Conservation (phyloP, 169 alveolate genomes). For the Miamiensis avidus region DNA sequence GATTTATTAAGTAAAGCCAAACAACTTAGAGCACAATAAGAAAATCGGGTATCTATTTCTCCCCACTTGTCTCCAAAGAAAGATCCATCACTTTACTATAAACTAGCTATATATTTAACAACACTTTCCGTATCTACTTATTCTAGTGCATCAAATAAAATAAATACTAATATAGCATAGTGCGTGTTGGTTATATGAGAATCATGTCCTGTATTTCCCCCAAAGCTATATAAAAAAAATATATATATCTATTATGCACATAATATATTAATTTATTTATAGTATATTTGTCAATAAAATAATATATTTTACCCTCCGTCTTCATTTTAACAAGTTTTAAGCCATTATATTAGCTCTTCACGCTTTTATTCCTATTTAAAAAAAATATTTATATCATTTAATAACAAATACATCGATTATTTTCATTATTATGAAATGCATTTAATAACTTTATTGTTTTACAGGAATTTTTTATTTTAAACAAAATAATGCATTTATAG, state of each 20-base stretch:
- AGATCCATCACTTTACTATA: slow-evolving; percentile 94
- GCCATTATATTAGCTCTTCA: slow-evolving; percentile 55
- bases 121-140: slow-evolving; percentile 71
- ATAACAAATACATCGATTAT: background rate
- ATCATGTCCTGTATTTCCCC: slow-evolving; percentile 84
- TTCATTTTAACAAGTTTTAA: slow-evolving; percentile 60
- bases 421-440: too few relatives aligned
- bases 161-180: slow-evolving; percentile 86
- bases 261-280: too few relatives aligned
- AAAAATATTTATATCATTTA: too few relatives aligned
- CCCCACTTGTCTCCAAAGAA: slow-evolving; percentile 94
- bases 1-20: slow-evolving; percentile 84
- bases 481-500: slow-evolving; percentile 66
- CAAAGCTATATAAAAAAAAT: slow-evolving; percentile 42
- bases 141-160: slow-evolving; percentile 75
- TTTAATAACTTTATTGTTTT: too few relatives aligned
- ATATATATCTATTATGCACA: too few relatives aligned
- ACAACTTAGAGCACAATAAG: slow-evolving; percentile 92
- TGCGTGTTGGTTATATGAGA: slow-evolving; percentile 85
- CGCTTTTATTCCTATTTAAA: slow-evolving; percentile 35
- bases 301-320: slow-evolving; percentile 66
- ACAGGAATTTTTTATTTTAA: slow-evolving; percentile 39
- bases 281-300: background rate
- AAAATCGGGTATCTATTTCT: slow-evolving; percentile 94
- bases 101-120: slow-evolving; percentile 81